Conservation (phyloP, 2,329 filamentous ascomycete species). For the Cryoendolithus antarcticus region DNA sequence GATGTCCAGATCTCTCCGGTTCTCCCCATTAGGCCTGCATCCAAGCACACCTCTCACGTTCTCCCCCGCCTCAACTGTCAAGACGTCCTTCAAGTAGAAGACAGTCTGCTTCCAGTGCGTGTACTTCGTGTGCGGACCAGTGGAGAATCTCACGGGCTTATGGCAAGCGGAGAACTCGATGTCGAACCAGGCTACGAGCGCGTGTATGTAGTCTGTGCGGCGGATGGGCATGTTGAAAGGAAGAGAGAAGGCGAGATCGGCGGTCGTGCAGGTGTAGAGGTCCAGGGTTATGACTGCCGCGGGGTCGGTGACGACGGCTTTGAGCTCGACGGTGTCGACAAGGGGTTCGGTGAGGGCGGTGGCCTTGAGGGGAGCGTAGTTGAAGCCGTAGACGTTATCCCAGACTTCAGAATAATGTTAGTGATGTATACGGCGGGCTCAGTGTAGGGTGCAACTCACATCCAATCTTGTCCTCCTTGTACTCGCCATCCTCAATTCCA, state of each 20-base stretch:
- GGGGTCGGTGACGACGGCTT: conserved; percentile 91
- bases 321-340: conserved; percentile 94
- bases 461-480: conserved; percentile 99
- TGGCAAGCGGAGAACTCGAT: conserved; percentile 98
- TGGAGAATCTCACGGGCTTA: conserved; percentile 94
- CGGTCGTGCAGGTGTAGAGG: conserved; percentile 77
- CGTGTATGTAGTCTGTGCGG: conserved; percentile 90
- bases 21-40: conserved; percentile 86
- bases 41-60: conserved; percentile 59
- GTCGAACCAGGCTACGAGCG: conserved; percentile 96
- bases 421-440: conserved; percentile 2
- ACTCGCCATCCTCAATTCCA: conserved; percentile 95
- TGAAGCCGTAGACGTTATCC: conserved; percentile 98
- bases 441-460: conserved; percentile 48
- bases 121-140: conserved; percentile 95
- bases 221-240: conserved; percentile 66
- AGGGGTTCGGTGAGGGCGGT: conserved; percentile 91
- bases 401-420: conserved; percentile 54
- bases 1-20: conserved; percentile 90
- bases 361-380: conserved; percentile 87
- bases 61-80: conserved; percentile 85
- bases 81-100: conserved; percentile 87
- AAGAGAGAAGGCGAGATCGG: conserved; percentile 71
- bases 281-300: conserved; percentile 75
- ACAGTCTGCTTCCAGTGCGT: conserved; percentile 99